These are phyloP conservation scores for Pachyrhizus erosus DNA, from an alignment of 306 rosid genomes.

Conservation along the genomic window DNA sequence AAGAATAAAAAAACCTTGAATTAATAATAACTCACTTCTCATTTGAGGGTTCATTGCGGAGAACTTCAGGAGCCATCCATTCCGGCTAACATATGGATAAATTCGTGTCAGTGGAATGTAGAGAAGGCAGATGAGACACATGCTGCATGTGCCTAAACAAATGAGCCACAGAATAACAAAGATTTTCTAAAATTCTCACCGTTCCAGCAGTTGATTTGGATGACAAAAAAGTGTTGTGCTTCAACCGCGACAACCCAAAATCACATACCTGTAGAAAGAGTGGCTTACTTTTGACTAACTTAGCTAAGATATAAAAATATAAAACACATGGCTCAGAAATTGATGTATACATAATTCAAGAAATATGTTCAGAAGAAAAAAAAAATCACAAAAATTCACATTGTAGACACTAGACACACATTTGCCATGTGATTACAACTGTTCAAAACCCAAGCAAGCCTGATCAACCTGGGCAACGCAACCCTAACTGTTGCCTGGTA, in stretches of 20 bases:
- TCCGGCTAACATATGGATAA: slow-evolving; percentile 75
- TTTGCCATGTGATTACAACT: slow-evolving; percentile 12
- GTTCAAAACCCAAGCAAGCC: slow-evolving; percentile 17
- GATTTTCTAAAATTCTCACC: slow-evolving; percentile 65
- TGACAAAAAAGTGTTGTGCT: slow-evolving; percentile 96
- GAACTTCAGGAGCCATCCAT: slow-evolving; percentile 99
- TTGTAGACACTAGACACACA: background rate
- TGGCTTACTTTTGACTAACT: slow-evolving; percentile 14
- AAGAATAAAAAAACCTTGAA: slow-evolving; percentile 3
- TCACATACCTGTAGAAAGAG: slow-evolving; percentile 74
- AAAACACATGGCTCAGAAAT: slow-evolving; percentile 5
- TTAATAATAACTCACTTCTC: slow-evolving; percentile 77
- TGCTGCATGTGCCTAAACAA: slow-evolving; percentile 31
- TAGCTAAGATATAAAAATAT: slow-evolving; percentile 1
- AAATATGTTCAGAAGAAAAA: background rate
- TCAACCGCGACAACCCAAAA: slow-evolving; percentile 98
- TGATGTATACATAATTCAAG: slow-evolving; percentile 25
- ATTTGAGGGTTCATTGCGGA: slow-evolving; percentile 97
- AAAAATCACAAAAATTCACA: slow-evolving; percentile 1
- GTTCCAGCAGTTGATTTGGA: slow-evolving; percentile 99
- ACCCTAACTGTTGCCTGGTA: background rate
- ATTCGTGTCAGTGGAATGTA: slow-evolving; percentile 43
- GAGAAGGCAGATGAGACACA: slow-evolving; percentile 37
- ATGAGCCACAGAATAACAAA: slow-evolving; percentile 8
- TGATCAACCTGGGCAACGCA: background rate